Conservation (phyloP, 179 eudicot genomes). For the Patellifolia procumbens region DNA sequence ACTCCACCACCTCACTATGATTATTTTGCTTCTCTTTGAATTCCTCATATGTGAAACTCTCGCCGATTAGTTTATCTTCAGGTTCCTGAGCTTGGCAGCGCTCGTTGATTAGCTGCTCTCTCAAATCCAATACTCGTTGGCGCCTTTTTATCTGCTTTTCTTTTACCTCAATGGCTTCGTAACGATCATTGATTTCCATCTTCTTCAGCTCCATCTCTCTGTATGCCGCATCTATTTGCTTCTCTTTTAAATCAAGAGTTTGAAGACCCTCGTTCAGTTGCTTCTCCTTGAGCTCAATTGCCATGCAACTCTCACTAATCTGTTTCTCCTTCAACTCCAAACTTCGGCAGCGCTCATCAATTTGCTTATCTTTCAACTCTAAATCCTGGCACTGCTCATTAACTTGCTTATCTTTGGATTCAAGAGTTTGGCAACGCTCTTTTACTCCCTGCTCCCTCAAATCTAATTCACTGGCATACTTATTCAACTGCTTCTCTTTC, state of each 20-base stretch:
- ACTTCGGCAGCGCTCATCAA: not conserved
- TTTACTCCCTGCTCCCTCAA: slow-evolving; percentile 21
- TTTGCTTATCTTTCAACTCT: slow-evolving; percentile 1
- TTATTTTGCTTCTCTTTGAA: slow-evolving; percentile 2
- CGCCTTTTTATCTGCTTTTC: slow-evolving; percentile 9
- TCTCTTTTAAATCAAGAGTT: not conserved
- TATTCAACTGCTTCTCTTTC: slow-evolving; percentile 12
- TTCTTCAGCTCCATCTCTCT: not conserved
- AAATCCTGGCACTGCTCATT: not conserved
- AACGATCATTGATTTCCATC: slow-evolving; percentile 1
- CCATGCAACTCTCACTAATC: not conserved
- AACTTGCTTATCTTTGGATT: slow-evolving; percentile 7
- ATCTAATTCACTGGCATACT: slow-evolving; percentile 7
- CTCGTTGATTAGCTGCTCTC: slow-evolving; percentile 15
- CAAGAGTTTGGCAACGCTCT: not conserved
- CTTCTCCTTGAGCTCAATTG: slow-evolving; percentile 1
- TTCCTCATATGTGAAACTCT: not conserved
- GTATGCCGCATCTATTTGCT: not conserved
- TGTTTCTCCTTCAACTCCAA: slow-evolving; percentile 17
- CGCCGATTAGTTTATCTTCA: not conserved
- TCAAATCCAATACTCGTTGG: slow-evolving; percentile 18
- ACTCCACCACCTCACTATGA: not conserved
- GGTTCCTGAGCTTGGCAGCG: not conserved
- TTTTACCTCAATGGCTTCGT: not conserved
- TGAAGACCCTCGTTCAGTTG: not conserved